Evolutionary conservation across 2,329 filamentous ascomycete species (phyloP), one percentile per base, ranked within the genome.

Genomic region (Exophiala dermatitidis): DNA sequence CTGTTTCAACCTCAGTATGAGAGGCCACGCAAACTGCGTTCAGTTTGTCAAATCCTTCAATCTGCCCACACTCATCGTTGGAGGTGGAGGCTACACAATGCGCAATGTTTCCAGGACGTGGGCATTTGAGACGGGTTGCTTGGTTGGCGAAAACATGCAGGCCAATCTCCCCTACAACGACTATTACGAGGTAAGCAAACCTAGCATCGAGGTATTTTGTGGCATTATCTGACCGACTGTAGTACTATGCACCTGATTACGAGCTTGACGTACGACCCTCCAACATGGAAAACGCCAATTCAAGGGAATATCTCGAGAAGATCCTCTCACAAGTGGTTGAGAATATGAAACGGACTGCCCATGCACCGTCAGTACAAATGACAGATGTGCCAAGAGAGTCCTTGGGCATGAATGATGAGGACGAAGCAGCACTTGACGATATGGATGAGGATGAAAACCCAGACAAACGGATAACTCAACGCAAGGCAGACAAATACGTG

Each of bases 161-260:
- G 79, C 85, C 3, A 84, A 87, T n/a, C 77, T 97, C 38, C 91
- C 91, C 0, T 97, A 90, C 70, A 97, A 95, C 60, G 91, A 97
- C 74, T 97, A 97, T 70, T 97, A 97, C 66, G 83, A 85, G 68
- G 77, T 79, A 66, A 63, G 70, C 7, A 29, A 7, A 41, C n/a
- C 38, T 58, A 28, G 41, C 7, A 31, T 42, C 32, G 5, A 26
- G 5, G 3, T 8, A 33, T n/a, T 37, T 42, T 19, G 42, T 47
- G 36, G 3, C 44, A 50, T 30, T 31, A 26, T 34, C 59, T 59
- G 47, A 60, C 64, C 68, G 61, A 38, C 26, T 37, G 29, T 57
- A 81, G 75, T 86, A 86, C 65, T 86, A 85, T 64, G 81, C 78
- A 4, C 83, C 83, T 2, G 83, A 86, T 64, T 86, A 84, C 65